These are phyloP conservation scores for Neurospora sp. DNA, from an alignment of 495 filamentous ascomycete species.

Conservation along the genomic window DNA sequence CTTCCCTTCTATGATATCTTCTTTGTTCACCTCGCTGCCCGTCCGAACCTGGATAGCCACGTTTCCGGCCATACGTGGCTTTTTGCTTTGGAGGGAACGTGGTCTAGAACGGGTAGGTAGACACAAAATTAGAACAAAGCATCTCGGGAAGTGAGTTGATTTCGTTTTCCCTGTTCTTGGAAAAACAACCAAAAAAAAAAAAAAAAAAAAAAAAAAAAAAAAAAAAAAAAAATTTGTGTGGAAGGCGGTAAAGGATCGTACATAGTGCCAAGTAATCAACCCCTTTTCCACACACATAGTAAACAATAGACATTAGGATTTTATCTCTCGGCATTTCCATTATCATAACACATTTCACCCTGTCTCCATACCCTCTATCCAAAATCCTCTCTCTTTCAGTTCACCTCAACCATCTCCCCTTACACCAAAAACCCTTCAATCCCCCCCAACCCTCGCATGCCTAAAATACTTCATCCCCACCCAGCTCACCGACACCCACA, in stretches of 20 bases:
- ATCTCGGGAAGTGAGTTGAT: not conserved
- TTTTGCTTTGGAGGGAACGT: not conserved
- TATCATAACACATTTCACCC: not conserved
- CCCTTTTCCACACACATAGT: not conserved
- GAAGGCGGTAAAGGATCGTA: not conserved
- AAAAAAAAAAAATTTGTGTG: too few species aligned
- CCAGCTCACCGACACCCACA: conserved; percentile 96
- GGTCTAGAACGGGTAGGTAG: not conserved
- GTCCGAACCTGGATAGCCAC: not conserved
- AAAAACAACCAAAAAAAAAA: too few species aligned
- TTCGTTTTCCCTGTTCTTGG: not conserved
- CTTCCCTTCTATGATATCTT: not conserved
- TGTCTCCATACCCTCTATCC: not conserved
- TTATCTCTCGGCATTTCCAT: not conserved
- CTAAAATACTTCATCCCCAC: conserved; percentile 99
- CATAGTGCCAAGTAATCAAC: not conserved
- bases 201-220: too few species aligned
- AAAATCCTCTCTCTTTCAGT: not conserved
- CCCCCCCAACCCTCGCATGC: conserved; percentile 74
- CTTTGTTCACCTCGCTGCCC: not conserved
- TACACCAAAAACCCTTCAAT: conserved; percentile 16
- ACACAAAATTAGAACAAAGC: not conserved
- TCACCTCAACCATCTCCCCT: not conserved
- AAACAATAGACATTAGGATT: not conserved
- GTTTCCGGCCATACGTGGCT: not conserved